Conservation (phyloP, 208 protist species). For the Strigomonas galati region DNA sequence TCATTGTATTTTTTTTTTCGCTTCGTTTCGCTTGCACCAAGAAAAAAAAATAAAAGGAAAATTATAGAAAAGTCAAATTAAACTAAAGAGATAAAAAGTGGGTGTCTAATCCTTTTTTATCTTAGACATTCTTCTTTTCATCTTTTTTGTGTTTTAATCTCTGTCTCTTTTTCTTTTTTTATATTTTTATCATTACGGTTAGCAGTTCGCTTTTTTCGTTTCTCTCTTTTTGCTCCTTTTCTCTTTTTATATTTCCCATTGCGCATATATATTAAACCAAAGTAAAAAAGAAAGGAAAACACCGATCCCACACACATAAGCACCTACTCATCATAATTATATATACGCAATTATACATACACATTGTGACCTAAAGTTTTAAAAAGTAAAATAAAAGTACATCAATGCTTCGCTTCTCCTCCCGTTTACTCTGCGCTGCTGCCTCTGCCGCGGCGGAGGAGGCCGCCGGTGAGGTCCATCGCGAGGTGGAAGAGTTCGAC, state of each 20-base stretch:
- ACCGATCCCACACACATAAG: too few relatives aligned
- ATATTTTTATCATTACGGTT: background rate
- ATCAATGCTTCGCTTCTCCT: constrained; percentile 41
- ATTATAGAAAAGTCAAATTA: constrained; percentile 6
- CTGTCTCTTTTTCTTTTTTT: constrained; percentile 13
- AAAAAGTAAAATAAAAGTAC: constrained; percentile 6
- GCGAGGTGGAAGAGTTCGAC: constrained; percentile 94
- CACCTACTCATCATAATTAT: constrained; percentile 7
- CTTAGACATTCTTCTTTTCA: background rate
- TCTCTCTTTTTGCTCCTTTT: background rate
- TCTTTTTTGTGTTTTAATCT: background rate
- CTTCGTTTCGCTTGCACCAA: constrained; percentile 7
- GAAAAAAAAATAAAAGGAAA: background rate
- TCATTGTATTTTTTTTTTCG: background rate
- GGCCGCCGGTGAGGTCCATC: constrained; percentile 56
- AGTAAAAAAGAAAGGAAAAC: constrained; percentile 16
- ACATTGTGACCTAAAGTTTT: background rate
- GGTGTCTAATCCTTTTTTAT: background rate
- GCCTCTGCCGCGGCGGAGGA: constrained; percentile 19
- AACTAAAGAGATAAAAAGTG: constrained; percentile 8
- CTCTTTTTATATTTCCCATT: background rate
- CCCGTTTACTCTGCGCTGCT: constrained; percentile 34
- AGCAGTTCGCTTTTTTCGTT: constrained; percentile 9
- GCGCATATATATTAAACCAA: background rate
- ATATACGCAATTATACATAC: background rate